Evolutionary conservation across 345 rosid species (phyloP).

Genomic region (Salix viminalis): DNA sequence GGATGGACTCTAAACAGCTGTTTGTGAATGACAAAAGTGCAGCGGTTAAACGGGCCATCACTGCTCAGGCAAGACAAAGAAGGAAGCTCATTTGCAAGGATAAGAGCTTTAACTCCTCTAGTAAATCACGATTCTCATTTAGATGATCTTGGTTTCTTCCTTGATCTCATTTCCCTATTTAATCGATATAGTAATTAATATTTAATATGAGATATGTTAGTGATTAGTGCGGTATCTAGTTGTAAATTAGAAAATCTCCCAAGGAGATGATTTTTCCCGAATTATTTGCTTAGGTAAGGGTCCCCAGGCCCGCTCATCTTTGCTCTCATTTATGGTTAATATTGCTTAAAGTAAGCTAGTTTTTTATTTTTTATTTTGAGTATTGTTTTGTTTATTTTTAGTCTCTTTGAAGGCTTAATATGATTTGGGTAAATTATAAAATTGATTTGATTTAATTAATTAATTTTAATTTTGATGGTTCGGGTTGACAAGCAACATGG

Average conservation of each 20-base stretch:
- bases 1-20: slow-evolving; percentile 1
- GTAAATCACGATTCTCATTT: slow-evolving; percentile 4
- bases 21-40: neutral
- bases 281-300: neutral
- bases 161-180: neutral
- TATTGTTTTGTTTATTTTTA: neutral
- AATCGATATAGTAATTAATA: neutral
- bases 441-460: neutral
- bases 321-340: too few relatives aligned
- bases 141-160: slow-evolving; percentile 5
- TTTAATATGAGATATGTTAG: neutral
- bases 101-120: slow-evolving; percentile 10
- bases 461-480: neutral
- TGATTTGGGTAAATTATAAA: neutral
- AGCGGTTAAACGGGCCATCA: slow-evolving; percentile 1
- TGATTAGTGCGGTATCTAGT: neutral
- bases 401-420: neutral
- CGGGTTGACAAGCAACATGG: neutral
- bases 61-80: slow-evolving; percentile 35
- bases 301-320: neutral
- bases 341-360: neutral
- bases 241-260: slow-evolving; percentile 11
- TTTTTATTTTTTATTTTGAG: neutral
- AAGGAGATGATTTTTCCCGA: neutral
- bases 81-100: slow-evolving; percentile 32